These are phyloP conservation scores for Lachancea thermotolerans DNA, from an alignment of 805 yeast species.

Conservation along the genomic window DNA sequence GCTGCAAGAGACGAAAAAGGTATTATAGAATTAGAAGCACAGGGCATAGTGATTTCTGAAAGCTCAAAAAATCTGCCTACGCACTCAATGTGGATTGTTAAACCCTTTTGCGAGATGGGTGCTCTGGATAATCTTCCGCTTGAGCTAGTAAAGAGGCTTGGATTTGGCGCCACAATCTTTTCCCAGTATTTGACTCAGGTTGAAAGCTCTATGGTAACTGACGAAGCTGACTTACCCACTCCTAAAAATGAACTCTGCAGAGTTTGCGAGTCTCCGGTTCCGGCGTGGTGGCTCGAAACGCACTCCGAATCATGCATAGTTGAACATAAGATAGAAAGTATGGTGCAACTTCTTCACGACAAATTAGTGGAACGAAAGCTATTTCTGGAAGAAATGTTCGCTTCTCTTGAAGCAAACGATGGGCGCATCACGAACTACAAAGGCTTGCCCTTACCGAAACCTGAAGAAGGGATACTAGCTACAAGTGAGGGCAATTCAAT, in stretches of 20 bases:
- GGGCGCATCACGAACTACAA: constrained; percentile 43
- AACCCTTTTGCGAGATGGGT: constrained; percentile 63
- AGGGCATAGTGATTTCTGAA: constrained; percentile 79
- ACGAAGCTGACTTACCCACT: constrained; percentile 61
- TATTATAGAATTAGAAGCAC: constrained; percentile 78
- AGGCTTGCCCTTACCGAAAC: constrained; percentile 44
- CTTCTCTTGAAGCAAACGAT: constrained; percentile 21
- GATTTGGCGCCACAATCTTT: constrained; percentile 84
- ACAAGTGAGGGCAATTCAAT: not conserved
- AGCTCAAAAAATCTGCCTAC: constrained; percentile 49
- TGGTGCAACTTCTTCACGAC: constrained; percentile 70
- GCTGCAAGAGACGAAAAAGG: not conserved
- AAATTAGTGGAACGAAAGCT: constrained; percentile 62
- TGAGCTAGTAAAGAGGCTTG: constrained; percentile 64
- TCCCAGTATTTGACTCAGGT: constrained; percentile 63
- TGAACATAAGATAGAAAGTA: constrained; percentile 77
- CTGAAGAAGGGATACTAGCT: constrained; percentile 2
- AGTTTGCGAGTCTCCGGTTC: constrained; percentile 85
- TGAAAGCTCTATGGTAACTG: constrained; percentile 56
- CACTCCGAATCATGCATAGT: constrained; percentile 83
- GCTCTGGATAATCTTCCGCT: constrained; percentile 62
- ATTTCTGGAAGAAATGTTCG: constrained; percentile 36
- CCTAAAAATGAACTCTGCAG: constrained; percentile 82
- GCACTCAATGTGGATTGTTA: constrained; percentile 90
- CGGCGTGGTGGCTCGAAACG: constrained; percentile 92